Percentiles rank a stretch among this genome's conserved stretches.
These are phyloP conservation scores for Rhododendron williamsianum DNA, from an alignment of 148 eudicot species.

Conservation along the genomic window DNA sequence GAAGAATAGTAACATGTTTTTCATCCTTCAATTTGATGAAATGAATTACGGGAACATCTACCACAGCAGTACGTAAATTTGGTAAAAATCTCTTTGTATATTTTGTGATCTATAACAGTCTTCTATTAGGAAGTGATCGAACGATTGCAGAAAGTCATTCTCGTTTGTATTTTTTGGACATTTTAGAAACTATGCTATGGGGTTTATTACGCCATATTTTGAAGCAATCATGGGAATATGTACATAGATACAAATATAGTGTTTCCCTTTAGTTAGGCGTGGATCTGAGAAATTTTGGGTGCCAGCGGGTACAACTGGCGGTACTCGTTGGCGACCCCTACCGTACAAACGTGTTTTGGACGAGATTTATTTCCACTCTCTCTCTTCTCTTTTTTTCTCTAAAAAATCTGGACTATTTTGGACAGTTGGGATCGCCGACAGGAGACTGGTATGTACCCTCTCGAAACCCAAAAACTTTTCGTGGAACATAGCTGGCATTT, in stretches of 20 bases:
- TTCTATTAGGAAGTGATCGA: not conserved
- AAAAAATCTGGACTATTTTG: no score
- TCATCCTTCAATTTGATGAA: not conserved
- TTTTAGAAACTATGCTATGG: not conserved
- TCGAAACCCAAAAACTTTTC: no score
- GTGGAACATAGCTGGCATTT: not conserved
- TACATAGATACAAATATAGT: not conserved
- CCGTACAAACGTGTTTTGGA: no score
- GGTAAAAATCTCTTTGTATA: not conserved
- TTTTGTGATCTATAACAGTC: not conserved
- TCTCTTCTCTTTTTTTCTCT: no score
- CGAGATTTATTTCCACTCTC: no score
- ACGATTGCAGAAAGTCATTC: not conserved
- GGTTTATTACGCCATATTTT: not conserved
- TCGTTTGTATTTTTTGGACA: not conserved
- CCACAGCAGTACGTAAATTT: not conserved
- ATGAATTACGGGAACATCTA: not conserved
- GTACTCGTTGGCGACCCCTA: no score
- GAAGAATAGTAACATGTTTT: not conserved
- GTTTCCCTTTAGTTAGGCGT: not conserved
- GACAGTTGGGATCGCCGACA: no score
- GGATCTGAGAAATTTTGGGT: not conserved
- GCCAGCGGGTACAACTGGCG: no score
- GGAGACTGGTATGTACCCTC: no score
- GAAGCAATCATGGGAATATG: not conserved